Percentiles rank a stretch among this genome's conserved stretches.
Evolutionary conservation across 139 green algal genomes (phyloP).

Genomic region (Tetradesmus lagerheimii): DNA sequence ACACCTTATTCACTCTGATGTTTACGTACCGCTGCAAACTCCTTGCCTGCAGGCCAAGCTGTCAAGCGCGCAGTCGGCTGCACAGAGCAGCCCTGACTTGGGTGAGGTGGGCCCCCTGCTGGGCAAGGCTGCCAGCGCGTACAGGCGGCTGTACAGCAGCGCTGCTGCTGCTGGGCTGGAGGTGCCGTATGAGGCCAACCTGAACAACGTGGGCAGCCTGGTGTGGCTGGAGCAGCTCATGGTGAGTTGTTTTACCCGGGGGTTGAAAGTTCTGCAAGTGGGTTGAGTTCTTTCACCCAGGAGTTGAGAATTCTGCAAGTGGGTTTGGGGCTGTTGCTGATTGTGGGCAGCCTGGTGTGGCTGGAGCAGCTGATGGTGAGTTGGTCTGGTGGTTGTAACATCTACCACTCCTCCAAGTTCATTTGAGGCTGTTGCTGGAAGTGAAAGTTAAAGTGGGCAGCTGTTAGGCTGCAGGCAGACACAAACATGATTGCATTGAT

Average conservation of each 20-base stretch:
- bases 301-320: too few species aligned
- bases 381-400: too few species aligned
- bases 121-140: slow-evolving; percentile 50
- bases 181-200: slow-evolving; percentile 57
- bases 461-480: too few species aligned
- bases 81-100: not conserved
- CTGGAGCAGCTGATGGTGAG: slow-evolving; percentile 6
- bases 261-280: too few species aligned
- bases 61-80: slow-evolving; percentile 1
- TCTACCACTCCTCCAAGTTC: too few species aligned
- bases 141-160: slow-evolving; percentile 55
- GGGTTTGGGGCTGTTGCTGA: too few species aligned
- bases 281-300: not conserved
- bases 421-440: too few species aligned
- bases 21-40: too few species aligned
- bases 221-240: slow-evolving; percentile 64
- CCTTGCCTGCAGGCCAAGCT: slow-evolving; percentile 34
- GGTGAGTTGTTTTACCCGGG: not conserved
- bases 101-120: slow-evolving; percentile 48
- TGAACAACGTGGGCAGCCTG: slow-evolving; percentile 54
- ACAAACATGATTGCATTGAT: too few species aligned
- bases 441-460: too few species aligned
- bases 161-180: slow-evolving; percentile 42
- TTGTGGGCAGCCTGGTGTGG: slow-evolving; percentile 56
- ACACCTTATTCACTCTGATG: too few species aligned